These are phyloP conservation scores for Podila epicladia DNA, from an alignment of 192 early-diverging fungal species.

Conservation along the genomic window DNA sequence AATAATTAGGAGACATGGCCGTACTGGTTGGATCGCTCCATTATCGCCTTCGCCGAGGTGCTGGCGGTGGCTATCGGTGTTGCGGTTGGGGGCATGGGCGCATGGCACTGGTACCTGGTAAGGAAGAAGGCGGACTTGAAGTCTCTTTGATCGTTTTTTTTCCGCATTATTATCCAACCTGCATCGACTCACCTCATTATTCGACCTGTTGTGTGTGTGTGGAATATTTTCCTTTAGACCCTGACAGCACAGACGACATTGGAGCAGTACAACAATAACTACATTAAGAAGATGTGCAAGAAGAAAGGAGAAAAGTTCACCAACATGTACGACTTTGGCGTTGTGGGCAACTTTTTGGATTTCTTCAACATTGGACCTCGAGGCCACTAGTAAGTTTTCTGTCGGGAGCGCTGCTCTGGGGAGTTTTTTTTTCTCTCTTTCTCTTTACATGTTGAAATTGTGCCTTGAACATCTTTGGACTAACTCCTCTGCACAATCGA, in stretches of 20 bases:
- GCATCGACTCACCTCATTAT: neutral
- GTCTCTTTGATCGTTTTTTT: neutral
- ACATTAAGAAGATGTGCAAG: constrained; percentile 59
- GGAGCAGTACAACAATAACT: constrained; percentile 69
- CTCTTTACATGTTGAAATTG: neutral
- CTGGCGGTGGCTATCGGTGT: constrained; percentile 64
- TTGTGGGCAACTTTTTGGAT: constrained; percentile 51
- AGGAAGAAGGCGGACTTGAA: neutral
- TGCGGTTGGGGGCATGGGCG: constrained; percentile 61
- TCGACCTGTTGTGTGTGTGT: too few relatives aligned
- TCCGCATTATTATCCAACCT: neutral
- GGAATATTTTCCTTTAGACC: constrained; percentile 27
- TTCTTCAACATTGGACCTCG: constrained; percentile 65
- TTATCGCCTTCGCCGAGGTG: constrained; percentile 60
- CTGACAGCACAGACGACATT: constrained; percentile 68
- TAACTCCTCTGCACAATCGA: neutral
- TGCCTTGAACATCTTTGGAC: neutral
- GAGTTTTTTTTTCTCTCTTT: neutral
- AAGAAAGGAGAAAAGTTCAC: constrained; percentile 57
- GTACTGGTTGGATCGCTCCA: constrained; percentile 60
- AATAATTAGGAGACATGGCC: constrained; percentile 55
- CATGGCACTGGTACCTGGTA: constrained; percentile 71
- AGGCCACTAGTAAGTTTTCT: constrained; percentile 47
- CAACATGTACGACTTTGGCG: constrained; percentile 57
- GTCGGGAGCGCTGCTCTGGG: neutral